Evolutionary conservation across 2,329 filamentous ascomycete genomes (phyloP), one percentile per base, ranked within the genome.

Genomic region (Aureobasidium mangrovei): DNA sequence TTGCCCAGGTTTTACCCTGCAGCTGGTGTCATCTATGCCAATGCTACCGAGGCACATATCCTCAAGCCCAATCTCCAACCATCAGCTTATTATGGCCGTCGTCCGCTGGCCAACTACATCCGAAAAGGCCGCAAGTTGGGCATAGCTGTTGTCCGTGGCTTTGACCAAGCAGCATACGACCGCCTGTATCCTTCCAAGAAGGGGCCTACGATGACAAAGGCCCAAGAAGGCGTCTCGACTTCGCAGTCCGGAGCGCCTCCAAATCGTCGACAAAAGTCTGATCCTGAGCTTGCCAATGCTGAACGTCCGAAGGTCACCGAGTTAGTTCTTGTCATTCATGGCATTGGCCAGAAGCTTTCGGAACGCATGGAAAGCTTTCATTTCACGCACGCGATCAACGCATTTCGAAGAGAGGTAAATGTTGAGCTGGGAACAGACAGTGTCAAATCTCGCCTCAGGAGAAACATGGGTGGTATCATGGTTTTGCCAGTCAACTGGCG

Each of bases 331-430:
- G 88, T 97, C 7, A 87, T 93, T 41, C 93, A 98, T 64, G 93
- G 93, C 2, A 97, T 98, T 59, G 93, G 93, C 0, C 93, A 98
- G 68, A 97, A 98, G 67, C 78, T 97, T 47, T 94, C 91, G 0
- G 90, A 98, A 67, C 79, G 91, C 9, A 88, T 97, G 57, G 91
- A 97, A 69, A 95, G 89, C 62, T 98, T 91, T 63, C 89, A 97
- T 68, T 98, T 98, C 63, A 98, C 93, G 0, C 91, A 97, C 67
- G 88, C 90, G 4, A 91, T 97, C 66, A 97, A 95, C 64, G 81
- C 84, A 0, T 93, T 98, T 61, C 83, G 93, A 9, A 80, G 91
- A 56, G 83, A 88, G 24, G 80, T 97, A 55, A 95, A 95, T 60
- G 75, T 91, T 47, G 91, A 98, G 65, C 77, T 95, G 38, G 80